These are phyloP conservation scores for Miamiensis avidus DNA, from an alignment of 169 alveolate genomes.

Conservation along the genomic window DNA sequence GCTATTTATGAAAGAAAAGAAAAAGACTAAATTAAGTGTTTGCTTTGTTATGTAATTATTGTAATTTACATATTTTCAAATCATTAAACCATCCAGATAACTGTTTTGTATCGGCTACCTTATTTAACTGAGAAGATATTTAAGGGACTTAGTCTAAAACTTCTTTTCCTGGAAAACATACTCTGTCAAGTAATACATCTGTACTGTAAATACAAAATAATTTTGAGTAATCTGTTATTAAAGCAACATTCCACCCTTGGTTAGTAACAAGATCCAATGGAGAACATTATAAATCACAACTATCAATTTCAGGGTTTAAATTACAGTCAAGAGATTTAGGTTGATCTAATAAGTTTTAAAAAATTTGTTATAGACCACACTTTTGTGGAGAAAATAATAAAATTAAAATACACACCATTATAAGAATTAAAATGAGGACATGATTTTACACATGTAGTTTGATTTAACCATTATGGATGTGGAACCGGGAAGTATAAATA, in stretches of 20 bases:
- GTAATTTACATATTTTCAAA: neutral
- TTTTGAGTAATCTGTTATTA: neutral
- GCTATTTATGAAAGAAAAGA: neutral
- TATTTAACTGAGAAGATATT: too few species aligned
- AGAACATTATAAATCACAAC: neutral
- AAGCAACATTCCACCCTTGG: neutral
- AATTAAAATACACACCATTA: neutral
- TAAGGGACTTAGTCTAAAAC: neutral
- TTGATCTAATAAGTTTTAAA: neutral
- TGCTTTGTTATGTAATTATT: neutral
- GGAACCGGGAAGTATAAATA: neutral
- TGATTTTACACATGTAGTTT: neutral
- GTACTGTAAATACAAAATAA: neutral
- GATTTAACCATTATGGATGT: neutral
- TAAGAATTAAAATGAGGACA: neutral
- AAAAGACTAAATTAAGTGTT: neutral
- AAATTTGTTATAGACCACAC: too few species aligned
- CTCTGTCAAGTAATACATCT: neutral
- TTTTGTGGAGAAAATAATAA: too few species aligned
- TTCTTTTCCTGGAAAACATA: neutral
- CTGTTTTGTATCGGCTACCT: neutral
- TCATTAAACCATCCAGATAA: neutral
- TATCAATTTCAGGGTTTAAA: neutral
- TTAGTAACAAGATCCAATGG: too few species aligned
- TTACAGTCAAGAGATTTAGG: neutral